Evolutionary conservation across 108 stramenopile species (phyloP).

Genomic region (Phaeodactylum tricornutum): DNA sequence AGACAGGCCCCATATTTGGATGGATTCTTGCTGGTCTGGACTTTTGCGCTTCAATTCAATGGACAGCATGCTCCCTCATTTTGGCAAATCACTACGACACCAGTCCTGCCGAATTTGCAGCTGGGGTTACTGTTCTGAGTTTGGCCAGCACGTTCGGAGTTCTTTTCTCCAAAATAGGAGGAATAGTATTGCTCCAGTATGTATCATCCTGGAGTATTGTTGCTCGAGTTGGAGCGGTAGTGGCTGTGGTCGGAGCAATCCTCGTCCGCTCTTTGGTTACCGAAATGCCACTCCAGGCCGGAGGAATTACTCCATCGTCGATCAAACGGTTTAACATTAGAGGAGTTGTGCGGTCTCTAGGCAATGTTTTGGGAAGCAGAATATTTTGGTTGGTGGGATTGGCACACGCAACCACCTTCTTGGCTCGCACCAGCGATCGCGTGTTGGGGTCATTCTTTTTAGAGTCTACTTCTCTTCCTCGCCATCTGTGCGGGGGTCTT

Average conservation of each 20-base stretch:
- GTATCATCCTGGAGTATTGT: conserved; percentile 15
- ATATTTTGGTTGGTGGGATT: conserved; percentile 38
- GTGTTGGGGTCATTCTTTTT: conserved; percentile 30
- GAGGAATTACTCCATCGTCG: no score
- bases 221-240: conserved; percentile 11
- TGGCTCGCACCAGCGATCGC: conserved; percentile 25
- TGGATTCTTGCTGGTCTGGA: conserved; percentile 17
- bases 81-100: conserved; percentile 10
- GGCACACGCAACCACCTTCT: conserved; percentile 21
- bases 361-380: no score
- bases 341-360: no score
- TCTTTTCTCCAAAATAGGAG: conserved; percentile 18
- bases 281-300: no score
- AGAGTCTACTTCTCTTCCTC: conserved; percentile 17
- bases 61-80: conserved; percentile 19
- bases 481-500: conserved; percentile 18
- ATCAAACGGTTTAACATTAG: no score
- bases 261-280: neutral
- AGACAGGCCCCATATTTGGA: conserved; percentile 6
- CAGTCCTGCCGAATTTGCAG: conserved; percentile 11
- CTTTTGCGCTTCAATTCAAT: conserved; percentile 28
- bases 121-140: conserved; percentile 20
- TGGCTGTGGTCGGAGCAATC: conserved; percentile 14
- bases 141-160: conserved; percentile 23
- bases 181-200: conserved; percentile 14